Percentiles rank a stretch among this genome's conserved stretches.
phyloP scores from a whole-genome alignment of 2,329 filamentous ascomycete genomes.

The Pseudocercospora vitis region DNA sequence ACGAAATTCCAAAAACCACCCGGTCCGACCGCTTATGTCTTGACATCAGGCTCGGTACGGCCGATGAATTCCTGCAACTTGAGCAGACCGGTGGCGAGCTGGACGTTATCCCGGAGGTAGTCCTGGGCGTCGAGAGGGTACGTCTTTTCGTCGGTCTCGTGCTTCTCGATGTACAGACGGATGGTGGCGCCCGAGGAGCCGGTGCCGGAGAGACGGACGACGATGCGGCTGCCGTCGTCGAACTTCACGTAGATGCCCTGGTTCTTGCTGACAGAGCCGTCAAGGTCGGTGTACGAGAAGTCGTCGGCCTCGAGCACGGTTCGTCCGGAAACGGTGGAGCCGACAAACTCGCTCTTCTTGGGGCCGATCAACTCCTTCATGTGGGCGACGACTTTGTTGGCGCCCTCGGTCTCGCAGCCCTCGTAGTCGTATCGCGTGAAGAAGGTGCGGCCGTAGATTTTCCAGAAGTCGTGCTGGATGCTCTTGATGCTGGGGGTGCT shows the following conservation, averaged over 20 bases:
- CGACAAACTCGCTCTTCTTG: slow-evolving; percentile 71
- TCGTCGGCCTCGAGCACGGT: slow-evolving; percentile 89
- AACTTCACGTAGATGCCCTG: slow-evolving; percentile 95
- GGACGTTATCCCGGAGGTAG: slow-evolving; percentile 87
- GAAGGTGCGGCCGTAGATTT: slow-evolving; percentile 92
- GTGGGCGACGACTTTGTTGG: slow-evolving; percentile 83
- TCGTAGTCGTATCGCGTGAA: slow-evolving; percentile 99
- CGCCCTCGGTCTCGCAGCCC: slow-evolving; percentile 85
- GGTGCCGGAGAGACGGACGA: slow-evolving; percentile 91
- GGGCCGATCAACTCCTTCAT: slow-evolving; percentile 74
- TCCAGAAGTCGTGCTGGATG: slow-evolving; percentile 98
- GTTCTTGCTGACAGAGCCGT: slow-evolving; percentile 91
- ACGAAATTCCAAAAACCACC: background rate
- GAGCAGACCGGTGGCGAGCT: slow-evolving; percentile 78
- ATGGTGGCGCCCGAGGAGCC: slow-evolving; percentile 95
- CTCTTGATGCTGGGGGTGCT: slow-evolving; percentile 89
- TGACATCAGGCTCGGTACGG: slow-evolving; percentile 90
- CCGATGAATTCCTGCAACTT: slow-evolving; percentile 94
- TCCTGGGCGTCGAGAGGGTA: slow-evolving; percentile 85
- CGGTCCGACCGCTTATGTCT: slow-evolving; percentile 63
- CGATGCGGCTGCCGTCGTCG: slow-evolving; percentile 89
- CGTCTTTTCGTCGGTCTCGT: slow-evolving; percentile 76
- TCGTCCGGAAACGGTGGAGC: slow-evolving; percentile 76
- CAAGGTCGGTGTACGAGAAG: slow-evolving; percentile 98
- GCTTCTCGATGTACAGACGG: slow-evolving; percentile 94